Conservation (phyloP, 805 yeast species). For the Cyberlindnera misumaiensis region DNA sequence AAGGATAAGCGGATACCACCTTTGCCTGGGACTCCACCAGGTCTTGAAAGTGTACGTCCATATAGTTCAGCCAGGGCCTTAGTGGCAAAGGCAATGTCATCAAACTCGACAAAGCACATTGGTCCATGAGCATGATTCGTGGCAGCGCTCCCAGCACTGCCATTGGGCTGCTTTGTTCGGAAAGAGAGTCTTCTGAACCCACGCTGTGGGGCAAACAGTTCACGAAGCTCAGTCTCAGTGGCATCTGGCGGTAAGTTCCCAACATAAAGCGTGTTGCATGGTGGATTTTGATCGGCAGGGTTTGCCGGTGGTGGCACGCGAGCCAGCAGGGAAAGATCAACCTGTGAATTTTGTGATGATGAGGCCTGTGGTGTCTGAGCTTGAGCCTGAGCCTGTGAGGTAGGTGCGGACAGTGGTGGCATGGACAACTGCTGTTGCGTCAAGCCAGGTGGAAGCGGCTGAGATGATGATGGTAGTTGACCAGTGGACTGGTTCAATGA, state of each 20-base stretch:
- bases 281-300: constrained; percentile 99
- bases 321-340: constrained; percentile 67
- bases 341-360: constrained; percentile 26
- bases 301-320: constrained; percentile 89
- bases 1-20: constrained; percentile 94
- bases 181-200: constrained; percentile 92
- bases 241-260: constrained; percentile 98
- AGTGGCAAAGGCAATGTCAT: constrained; percentile 90
- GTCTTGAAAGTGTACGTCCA: constrained; percentile 84
- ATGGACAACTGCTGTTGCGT: constrained; percentile 3
- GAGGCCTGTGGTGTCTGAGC: background rate
- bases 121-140: constrained; percentile 64
- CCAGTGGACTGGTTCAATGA: constrained; percentile 11
- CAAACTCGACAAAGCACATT: constrained; percentile 99
- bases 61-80: constrained; percentile 89
- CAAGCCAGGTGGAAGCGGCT: constrained; percentile 3
- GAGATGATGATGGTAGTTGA: constrained; percentile 3
- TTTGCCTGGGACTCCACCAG: constrained; percentile 61
- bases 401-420: constrained; percentile 5
- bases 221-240: constrained; percentile 84
- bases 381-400: constrained; percentile 4
- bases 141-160: constrained; percentile 25
- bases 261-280: constrained; percentile 94
- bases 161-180: constrained; percentile 61
- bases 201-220: constrained; percentile 77